Evolutionary conservation across 108 stramenopile species (phyloP), one percentile per base, ranked within the genome.

Genomic region (Cylindrotheca closterium): DNA sequence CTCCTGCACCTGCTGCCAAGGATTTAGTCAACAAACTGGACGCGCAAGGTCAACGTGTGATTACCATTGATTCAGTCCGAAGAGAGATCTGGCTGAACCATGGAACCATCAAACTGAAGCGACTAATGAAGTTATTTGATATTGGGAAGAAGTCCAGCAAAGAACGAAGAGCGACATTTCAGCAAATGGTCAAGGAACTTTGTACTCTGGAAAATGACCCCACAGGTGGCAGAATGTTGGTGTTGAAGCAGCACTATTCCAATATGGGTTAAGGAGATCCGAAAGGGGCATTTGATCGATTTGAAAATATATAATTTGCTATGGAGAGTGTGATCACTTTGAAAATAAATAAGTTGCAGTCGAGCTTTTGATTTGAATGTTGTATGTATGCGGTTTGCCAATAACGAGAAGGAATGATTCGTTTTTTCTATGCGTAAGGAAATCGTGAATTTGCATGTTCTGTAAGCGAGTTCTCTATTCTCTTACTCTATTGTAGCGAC

Each of bases 31-130:
- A 71, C 32, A 63, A 83, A 62, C 61, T 84, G 17, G 92, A 86
- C 66, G 83, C 84, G 52, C 69, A 88, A 61, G 91, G 91, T 18
- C 72, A 82, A 34, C 88, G 88, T 34, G 59, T 90, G 42, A 81
- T 93, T 53, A 79, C 80, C 1, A 49, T 85, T 63, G 77, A 87
- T 55, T 78, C 88, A n/a, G 82, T 93, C 21, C 86, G 79, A 49
- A 70, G 73, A 31, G 92, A 93, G 65, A 90, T 93, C 71, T 93
- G 88, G 88, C 63, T 93, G 62, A 81, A 84, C 57, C 79, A 86
- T 70, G 86, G 88, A 28, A 61, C 67, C 21, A 93, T 93, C 21
- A 75, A 74, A 22, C 79, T 84, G 59, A 90, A 84, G 71, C 81
- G 81, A 45, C 77, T 93, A 21, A 85, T 81, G 78, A 89, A 89